phyloP scores from a whole-genome alignment of 345 rosid genomes.

The Combretum micranthum region DNA sequence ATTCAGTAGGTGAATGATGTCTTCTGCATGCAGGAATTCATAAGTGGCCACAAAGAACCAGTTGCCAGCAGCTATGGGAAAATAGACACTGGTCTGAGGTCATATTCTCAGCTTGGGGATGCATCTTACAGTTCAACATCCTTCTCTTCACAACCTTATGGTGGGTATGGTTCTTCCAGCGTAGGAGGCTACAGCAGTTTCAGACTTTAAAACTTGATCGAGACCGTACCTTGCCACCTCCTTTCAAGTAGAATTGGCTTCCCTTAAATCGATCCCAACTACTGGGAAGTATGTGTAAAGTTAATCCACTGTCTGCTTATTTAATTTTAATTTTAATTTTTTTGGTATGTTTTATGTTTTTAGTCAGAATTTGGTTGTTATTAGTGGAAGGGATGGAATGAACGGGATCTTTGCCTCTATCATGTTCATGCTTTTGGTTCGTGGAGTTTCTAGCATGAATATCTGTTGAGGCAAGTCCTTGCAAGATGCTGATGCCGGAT shows the following conservation, averaged over 20 bases:
- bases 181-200: conserved; percentile 30
- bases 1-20: neutral
- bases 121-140: conserved; percentile 19
- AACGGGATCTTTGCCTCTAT: too few species aligned
- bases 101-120: conserved; percentile 28
- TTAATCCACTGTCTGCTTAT: neutral
- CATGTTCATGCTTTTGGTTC: too few species aligned
- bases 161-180: conserved; percentile 30
- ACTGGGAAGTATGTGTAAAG: conserved; percentile 6
- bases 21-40: conserved; percentile 30
- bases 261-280: neutral
- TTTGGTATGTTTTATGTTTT: too few species aligned
- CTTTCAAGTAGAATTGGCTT: neutral
- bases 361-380: too few species aligned
- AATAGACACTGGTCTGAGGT: conserved; percentile 25
- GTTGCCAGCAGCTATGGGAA: conserved; percentile 26
- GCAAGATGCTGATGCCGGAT: too few species aligned
- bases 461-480: too few species aligned
- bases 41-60: conserved; percentile 33
- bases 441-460: too few species aligned
- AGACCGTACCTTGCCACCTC: neutral
- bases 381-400: too few species aligned
- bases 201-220: conserved; percentile 20
- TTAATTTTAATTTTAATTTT: too few species aligned
- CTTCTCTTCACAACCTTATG: conserved; percentile 21